phyloP scores from a whole-genome alignment of 305 asterid genomes.

The Solanum hybrid region DNA sequence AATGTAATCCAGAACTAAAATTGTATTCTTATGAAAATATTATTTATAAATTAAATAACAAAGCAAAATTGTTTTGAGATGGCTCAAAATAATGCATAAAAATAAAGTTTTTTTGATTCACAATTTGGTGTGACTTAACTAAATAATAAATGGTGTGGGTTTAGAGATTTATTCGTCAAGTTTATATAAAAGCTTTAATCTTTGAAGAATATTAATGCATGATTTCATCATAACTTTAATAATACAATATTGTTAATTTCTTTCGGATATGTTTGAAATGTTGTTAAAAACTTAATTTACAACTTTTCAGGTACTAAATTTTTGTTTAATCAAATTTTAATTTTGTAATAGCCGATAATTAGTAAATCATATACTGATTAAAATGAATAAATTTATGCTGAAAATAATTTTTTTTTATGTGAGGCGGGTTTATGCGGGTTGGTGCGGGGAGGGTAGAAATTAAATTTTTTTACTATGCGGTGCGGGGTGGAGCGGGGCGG shows the following conservation, averaged over 20 bases:
- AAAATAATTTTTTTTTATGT: background rate
- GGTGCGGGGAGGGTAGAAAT: no score
- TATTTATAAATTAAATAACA: background rate
- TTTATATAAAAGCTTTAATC: background rate
- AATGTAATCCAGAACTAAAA: no score
- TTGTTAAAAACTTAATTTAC: background rate
- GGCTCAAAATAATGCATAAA: background rate
- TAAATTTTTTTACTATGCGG: no score
- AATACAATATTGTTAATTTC: background rate
- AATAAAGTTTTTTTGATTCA: background rate
- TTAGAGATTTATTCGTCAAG: background rate
- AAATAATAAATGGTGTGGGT: background rate
- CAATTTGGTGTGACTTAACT: background rate
- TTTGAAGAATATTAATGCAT: background rate
- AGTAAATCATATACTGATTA: background rate
- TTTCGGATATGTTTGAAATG: background rate
- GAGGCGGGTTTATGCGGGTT: no score
- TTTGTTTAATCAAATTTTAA: background rate
- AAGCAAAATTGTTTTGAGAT: no score
- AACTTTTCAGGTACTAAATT: background rate
- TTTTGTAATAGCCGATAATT: background rate
- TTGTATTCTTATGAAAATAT: background rate
- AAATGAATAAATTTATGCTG: background rate
- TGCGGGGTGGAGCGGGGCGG: no score
- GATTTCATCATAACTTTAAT: background rate